These are phyloP conservation scores for Ascosphaera aggregata DNA, from an alignment of 2,329 filamentous ascomycete species.

Conservation along the genomic window DNA sequence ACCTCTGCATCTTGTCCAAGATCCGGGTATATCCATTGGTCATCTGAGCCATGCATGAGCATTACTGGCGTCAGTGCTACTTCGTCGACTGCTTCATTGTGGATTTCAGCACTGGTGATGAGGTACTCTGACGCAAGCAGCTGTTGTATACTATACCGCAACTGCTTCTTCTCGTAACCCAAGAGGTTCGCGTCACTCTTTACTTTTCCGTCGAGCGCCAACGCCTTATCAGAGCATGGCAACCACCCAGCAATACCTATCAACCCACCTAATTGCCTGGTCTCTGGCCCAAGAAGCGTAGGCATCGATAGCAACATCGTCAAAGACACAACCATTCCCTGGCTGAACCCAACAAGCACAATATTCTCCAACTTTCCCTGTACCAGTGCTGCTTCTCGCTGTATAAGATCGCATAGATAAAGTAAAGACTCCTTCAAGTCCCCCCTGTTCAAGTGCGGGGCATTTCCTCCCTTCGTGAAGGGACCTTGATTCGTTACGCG, in stretches of 20 bases:
- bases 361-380: slow-evolving; percentile 5
- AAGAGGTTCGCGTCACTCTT: too few relatives aligned
- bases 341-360: slow-evolving; percentile 9
- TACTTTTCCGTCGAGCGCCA: too few relatives aligned
- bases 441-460: slow-evolving; percentile 6
- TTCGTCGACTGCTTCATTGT: too few relatives aligned
- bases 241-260: too few relatives aligned
- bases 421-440: slow-evolving; percentile 7
- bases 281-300: too few relatives aligned
- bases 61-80: not conserved
- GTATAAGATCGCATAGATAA: slow-evolving; percentile 7
- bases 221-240: too few relatives aligned
- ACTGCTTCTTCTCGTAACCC: too few relatives aligned
- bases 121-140: too few relatives aligned
- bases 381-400: slow-evolving; percentile 7
- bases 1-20: not conserved
- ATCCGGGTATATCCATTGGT: not conserved
- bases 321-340: slow-evolving; percentile 8
- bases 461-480: slow-evolving; percentile 6
- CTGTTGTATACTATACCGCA: too few relatives aligned
- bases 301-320: too few relatives aligned
- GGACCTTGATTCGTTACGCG: slow-evolving; percentile 12
- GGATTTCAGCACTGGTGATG: too few relatives aligned
- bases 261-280: too few relatives aligned
- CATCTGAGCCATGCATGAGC: not conserved